These are phyloP conservation scores for Phyllosticta citrichinensis DNA, from an alignment of 2,329 filamentous ascomycete species.

Conservation along the genomic window DNA sequence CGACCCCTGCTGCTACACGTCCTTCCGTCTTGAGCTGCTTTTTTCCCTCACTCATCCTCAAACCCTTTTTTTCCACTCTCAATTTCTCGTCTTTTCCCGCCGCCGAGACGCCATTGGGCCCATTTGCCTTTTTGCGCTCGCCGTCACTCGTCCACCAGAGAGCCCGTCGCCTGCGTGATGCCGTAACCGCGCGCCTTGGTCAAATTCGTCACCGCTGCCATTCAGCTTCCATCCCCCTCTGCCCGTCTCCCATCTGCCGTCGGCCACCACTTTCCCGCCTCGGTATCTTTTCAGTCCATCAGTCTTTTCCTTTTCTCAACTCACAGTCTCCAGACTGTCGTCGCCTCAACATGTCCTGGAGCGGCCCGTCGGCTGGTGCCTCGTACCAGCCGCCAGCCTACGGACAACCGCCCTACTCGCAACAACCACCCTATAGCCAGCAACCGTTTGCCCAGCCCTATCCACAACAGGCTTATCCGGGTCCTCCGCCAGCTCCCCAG, in stretches of 20 bases:
- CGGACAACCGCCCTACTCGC: conserved; percentile 15
- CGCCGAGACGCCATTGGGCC: background rate
- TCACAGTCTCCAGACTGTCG: background rate
- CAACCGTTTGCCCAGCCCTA: conserved; percentile 20
- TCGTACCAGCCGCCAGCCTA: conserved; percentile 24
- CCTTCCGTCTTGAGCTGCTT: conserved; percentile 9
- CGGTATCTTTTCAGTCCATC: background rate
- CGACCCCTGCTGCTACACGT: conserved; percentile 8
- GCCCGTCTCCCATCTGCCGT: background rate
- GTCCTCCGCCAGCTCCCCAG: conserved; percentile 13
- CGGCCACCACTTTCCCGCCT: background rate
- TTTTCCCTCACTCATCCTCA: background rate
- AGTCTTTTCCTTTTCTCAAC: background rate
- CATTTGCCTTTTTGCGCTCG: background rate
- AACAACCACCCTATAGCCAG: conserved; percentile 9
- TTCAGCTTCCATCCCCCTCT: background rate
- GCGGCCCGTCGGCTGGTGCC: conserved; percentile 20
- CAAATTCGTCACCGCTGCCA: conserved; percentile 4
- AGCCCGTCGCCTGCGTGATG: background rate
- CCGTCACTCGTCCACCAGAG: background rate
- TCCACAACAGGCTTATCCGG: conserved; percentile 12
- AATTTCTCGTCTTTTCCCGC: background rate
- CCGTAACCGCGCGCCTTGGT: background rate
- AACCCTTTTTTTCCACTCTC: background rate
- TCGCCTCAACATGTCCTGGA: conserved; percentile 25